These are phyloP conservation scores for Thermomyces lanuginosus DNA, from an alignment of 2,329 filamentous ascomycete species.

Conservation along the genomic window DNA sequence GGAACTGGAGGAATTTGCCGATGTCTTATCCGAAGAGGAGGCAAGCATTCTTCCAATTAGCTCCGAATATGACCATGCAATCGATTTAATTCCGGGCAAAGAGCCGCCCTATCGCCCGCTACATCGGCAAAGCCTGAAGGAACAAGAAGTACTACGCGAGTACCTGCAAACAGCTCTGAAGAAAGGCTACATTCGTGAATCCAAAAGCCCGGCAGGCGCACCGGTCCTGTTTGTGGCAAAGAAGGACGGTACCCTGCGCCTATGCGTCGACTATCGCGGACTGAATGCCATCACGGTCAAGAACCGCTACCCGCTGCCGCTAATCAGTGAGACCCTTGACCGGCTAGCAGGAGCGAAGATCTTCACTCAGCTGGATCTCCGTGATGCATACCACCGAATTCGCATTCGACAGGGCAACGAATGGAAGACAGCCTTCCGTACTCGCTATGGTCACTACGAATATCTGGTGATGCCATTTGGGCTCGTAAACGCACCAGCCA, in stretches of 20 bases:
- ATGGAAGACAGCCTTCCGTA: constrained; percentile 7
- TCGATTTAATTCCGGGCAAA: constrained; percentile 1
- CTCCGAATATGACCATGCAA: not conserved
- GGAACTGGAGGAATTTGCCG: too few species aligned
- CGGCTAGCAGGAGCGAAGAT: constrained; percentile 8
- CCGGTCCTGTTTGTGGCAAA: constrained; percentile 9
- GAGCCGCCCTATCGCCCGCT: not conserved
- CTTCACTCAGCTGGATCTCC: constrained; percentile 13
- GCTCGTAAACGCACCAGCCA: constrained; percentile 7
- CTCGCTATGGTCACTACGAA: constrained; percentile 12
- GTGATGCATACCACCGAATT: constrained; percentile 10
- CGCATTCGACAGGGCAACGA: constrained; percentile 8
- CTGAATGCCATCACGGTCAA: constrained; percentile 14
- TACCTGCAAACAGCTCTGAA: not conserved
- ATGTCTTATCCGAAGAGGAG: too few species aligned
- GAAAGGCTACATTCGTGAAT: constrained; percentile 9
- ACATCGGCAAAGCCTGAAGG: not conserved
- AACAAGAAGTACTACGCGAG: not conserved
- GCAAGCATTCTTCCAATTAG: too few species aligned
- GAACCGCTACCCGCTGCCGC: constrained; percentile 12
- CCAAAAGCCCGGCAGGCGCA: constrained; percentile 7
- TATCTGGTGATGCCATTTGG: constrained; percentile 16
- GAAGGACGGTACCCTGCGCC: constrained; percentile 6
- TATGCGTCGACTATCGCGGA: constrained; percentile 13
- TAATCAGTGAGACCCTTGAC: constrained; percentile 11